Evolutionary conservation across 225 moss, liverwort and hornwort species (phyloP).

Genomic region (Sphagnum tenellum): DNA sequence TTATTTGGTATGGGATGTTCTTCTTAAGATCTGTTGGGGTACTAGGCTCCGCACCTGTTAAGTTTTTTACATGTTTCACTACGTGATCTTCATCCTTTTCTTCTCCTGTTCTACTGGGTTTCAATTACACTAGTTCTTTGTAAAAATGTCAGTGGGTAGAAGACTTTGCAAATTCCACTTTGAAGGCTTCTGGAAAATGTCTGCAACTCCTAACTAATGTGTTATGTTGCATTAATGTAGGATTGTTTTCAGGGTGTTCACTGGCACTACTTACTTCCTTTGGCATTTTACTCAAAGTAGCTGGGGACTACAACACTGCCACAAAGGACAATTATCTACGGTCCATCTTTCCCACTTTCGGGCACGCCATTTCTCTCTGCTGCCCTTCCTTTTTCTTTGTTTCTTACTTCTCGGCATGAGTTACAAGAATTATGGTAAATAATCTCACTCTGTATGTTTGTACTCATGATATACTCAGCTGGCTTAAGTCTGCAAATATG

Average conservation of each 20-base stretch:
- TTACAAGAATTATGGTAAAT: too few relatives aligned
- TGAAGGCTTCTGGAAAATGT: too few relatives aligned
- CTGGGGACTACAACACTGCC: constrained; percentile 2
- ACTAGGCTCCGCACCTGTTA: too few relatives aligned
- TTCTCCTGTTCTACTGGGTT: background rate
- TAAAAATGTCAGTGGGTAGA: background rate
- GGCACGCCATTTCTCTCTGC: constrained; percentile 6
- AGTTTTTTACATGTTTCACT: too few relatives aligned
- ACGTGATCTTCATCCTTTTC: too few relatives aligned
- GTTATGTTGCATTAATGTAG: background rate
- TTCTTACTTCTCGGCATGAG: too few relatives aligned
- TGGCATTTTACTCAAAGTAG: constrained; percentile 3
- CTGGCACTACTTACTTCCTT: constrained; percentile 7
- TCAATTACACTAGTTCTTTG: background rate
- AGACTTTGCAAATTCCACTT: too few relatives aligned
- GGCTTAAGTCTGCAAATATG: background rate
- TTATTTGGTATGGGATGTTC: constrained; percentile 24
- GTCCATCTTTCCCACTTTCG: constrained; percentile 41
- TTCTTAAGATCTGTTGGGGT: too few relatives aligned
- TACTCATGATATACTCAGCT: too few relatives aligned
- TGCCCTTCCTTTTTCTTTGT: too few relatives aligned
- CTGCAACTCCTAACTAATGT: too few relatives aligned
- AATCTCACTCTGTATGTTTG: too few relatives aligned
- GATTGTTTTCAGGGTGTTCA: constrained; percentile 12
- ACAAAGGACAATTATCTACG: constrained; percentile 15